These are phyloP conservation scores for Yamadazyma akitaensis DNA, from an alignment of 805 yeast species.

Conservation along the genomic window DNA sequence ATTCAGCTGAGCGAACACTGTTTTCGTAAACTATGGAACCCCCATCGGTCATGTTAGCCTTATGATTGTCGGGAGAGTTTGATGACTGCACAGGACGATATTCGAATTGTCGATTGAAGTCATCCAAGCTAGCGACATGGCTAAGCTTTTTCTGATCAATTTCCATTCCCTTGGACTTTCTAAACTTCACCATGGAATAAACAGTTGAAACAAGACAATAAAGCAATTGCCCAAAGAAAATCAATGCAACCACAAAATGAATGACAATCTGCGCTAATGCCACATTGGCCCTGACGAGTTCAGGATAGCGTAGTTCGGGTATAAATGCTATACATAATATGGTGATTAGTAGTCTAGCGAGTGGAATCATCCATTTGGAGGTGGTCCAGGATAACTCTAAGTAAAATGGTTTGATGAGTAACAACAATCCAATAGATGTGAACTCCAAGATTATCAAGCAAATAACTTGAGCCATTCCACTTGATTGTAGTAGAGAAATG, in stretches of 20 bases:
- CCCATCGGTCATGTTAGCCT: background rate
- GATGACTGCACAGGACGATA: conserved; percentile 19
- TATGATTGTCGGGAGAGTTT: conserved; percentile 2
- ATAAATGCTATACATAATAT: conserved; percentile 45
- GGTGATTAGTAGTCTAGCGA: conserved; percentile 38
- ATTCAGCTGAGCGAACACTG: conserved; percentile 9
- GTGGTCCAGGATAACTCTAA: conserved; percentile 26
- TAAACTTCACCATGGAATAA: conserved; percentile 17
- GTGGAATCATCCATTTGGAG: conserved; percentile 31
- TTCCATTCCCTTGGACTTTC: background rate
- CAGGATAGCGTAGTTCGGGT: conserved; percentile 31
- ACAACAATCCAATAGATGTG: conserved; percentile 20
- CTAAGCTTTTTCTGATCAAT: background rate
- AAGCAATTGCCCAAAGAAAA: conserved; percentile 27
- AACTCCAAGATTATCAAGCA: conserved; percentile 36
- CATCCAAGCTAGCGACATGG: conserved; percentile 15
- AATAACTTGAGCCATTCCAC: conserved; percentile 45
- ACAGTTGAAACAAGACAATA: conserved; percentile 28
- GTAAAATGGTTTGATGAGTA: conserved; percentile 27
- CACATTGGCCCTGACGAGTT: conserved; percentile 36
- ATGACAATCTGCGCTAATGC: conserved; percentile 42
- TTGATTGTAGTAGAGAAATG: conserved; percentile 42
- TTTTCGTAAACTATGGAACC: background rate
- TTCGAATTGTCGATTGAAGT: conserved; percentile 24
- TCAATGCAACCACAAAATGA: conserved; percentile 32